Evolutionary conservation across 495 filamentous ascomycete species (phyloP), one percentile per base, ranked within the genome.

Genomic region (Penicillium roqueforti): DNA sequence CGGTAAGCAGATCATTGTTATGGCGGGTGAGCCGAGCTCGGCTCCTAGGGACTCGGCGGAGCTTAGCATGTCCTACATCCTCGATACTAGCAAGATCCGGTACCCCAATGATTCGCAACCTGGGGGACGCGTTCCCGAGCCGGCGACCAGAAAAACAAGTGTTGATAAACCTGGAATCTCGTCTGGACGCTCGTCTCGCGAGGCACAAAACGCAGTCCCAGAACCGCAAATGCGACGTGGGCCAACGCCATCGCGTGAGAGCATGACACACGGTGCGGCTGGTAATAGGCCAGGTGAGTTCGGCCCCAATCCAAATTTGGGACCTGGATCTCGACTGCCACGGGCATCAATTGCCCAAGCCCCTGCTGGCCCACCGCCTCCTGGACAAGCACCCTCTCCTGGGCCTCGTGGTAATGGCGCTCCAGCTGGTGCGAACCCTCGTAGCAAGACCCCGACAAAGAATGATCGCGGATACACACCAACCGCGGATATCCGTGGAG

Each of bases 61-160:
- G 66, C 79, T 99, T 57, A 88, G 87, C 60, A 80, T 95, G 66
- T 87, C 89, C 13, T 99, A 97, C 68, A 79, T 96, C 47, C 76
- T 99, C 36, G 93, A 97, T 68, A 99, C 93, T 1, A 80, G 81
- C 16, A 99, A 99, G 67, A 99, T 99, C 43, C 82, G 92, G 32
- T 99, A 97, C 68, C 93, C 93, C 0, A 86, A 85, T 42, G 91
- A 96, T 61, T 54, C 62, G 1, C 87, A 80, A 65, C 77, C 77
- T 26, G 76, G 78, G 42, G 71, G 67, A 34, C 62, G 58, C 54
- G 59, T 41, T 14, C 41, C 62, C 8, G 62, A 60, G 4, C 56
- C 69, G 26, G 65, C 64, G 26, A 53, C 59, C 39, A 58, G 75
- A 42, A 74, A 77, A 47, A 63, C 65, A 31, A 76, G 71, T 47